Conservation (phyloP, 2,329 filamentous ascomycete species). For the Alternaria alternata region DNA sequence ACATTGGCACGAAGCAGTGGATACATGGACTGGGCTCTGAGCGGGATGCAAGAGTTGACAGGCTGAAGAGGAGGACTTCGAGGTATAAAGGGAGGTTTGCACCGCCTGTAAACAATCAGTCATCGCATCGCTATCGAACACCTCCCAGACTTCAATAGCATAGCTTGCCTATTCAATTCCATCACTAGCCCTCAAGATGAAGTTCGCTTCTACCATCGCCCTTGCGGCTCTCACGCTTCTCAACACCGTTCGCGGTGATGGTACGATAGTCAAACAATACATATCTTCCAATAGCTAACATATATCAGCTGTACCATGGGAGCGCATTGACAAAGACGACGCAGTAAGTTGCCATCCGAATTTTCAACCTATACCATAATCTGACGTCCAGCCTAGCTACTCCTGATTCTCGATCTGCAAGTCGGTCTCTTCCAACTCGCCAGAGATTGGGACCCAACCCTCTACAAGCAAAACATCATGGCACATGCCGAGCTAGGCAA, state of each 20-base stretch:
- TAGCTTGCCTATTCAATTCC: background rate
- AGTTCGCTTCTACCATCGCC: conserved; percentile 38
- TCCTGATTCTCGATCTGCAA: conserved; percentile 68
- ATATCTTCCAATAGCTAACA: conserved; percentile 24
- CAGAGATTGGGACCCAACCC: conserved; percentile 71
- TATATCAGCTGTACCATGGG: conserved; percentile 47
- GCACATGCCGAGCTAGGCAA: conserved; percentile 73
- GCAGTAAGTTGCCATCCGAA: conserved; percentile 27
- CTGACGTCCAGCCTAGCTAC: conserved; percentile 49
- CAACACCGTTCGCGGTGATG: conserved; percentile 42
- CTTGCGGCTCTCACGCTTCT: conserved; percentile 39
- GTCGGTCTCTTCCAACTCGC: conserved; percentile 67
- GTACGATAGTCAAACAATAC: conserved; percentile 23
- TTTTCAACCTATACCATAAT: background rate
- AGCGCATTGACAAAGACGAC: conserved; percentile 54
- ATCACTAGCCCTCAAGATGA: conserved; percentile 37
- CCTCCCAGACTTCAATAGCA: conserved; percentile 3
- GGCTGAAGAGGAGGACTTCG: background rate
- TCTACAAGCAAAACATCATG: conserved; percentile 72
- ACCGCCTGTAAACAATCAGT: conserved; percentile 15
- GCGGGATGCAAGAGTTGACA: background rate
- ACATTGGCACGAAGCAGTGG: background rate
- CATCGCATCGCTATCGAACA: conserved; percentile 24
- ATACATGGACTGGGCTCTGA: conserved; percentile 1
- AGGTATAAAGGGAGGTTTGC: conserved; percentile 37